A percentile compares a stretch with the other conserved stretches of the same genome.
Conservation (phyloP, 225 moss, liverwort and hornwort species). For the Pseudisothecium myosuroides region DNA sequence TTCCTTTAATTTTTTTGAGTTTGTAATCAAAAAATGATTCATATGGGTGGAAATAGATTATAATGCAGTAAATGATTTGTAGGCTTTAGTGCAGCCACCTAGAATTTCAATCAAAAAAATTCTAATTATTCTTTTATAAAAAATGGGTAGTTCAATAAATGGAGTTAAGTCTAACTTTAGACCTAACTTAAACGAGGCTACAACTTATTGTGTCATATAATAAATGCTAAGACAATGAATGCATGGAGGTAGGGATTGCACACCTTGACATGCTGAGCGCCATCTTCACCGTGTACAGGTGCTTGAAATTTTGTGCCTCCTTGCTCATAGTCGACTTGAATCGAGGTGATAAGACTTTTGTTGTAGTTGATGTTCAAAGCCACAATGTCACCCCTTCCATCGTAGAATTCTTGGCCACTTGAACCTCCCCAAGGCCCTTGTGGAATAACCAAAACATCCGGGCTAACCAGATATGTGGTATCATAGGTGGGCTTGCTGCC, state of each 20-base stretch:
- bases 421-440: neutral
- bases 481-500: neutral
- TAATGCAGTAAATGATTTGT: neutral
- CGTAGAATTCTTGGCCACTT: neutral
- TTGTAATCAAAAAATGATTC: fast-evolving
- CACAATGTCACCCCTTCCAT: neutral
- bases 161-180: neutral
- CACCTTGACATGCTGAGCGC: neutral
- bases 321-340: neutral
- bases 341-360: neutral
- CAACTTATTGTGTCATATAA: neutral
- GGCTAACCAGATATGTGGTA: neutral
- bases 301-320: neutral
- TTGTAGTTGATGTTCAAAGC: neutral
- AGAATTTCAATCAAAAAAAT: neutral
- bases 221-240: neutral
- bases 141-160: too few species aligned
- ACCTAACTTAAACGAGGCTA: too few species aligned
- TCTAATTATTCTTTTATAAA: neutral
- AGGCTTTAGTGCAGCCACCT: fast-evolving
- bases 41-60: too few species aligned
- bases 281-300: neutral
- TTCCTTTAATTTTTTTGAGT: fast-evolving
- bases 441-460: neutral
- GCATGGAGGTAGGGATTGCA: neutral